Evolutionary conservation across 352 stramenopile genomes (phyloP).

Genomic region (Phytophthora fragariae): DNA sequence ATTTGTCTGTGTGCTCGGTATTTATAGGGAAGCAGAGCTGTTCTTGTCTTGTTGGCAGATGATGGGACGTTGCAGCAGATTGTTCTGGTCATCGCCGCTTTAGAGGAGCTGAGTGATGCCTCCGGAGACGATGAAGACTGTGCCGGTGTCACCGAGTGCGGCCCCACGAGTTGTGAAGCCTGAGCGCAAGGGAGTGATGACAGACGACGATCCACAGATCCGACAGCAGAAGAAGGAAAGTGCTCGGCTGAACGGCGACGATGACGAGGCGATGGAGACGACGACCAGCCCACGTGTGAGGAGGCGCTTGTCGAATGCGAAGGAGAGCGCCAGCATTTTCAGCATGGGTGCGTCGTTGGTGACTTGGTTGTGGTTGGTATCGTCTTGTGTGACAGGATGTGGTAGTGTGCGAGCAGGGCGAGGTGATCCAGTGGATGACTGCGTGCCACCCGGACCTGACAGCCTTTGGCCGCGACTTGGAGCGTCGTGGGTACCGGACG

Average conservation of each 20-base stretch:
- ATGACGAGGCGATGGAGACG: conserved; percentile 24
- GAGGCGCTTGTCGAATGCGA: conserved; percentile 76
- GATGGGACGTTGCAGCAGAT: background rate
- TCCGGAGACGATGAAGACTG: conserved; percentile 24
- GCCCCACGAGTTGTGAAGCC: conserved; percentile 15
- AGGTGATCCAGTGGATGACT: conserved; percentile 88
- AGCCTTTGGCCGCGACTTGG: conserved; percentile 61
- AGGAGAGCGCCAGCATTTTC: conserved; percentile 81
- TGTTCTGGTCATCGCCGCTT: background rate
- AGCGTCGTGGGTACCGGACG: conserved; percentile 71
- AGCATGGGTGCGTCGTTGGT: conserved; percentile 50
- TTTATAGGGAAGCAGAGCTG: conserved; percentile 11
- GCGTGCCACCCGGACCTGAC: conserved; percentile 77
- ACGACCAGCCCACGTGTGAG: conserved; percentile 67
- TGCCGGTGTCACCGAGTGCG: conserved; percentile 4
- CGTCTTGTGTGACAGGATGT: background rate
- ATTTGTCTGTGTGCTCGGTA: background rate
- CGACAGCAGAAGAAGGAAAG: conserved; percentile 26
- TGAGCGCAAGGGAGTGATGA: conserved; percentile 9
- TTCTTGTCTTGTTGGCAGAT: conserved; percentile 6
- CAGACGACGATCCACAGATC: conserved; percentile 32
- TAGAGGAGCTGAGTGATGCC: conserved; percentile 15
- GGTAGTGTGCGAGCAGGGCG: conserved; percentile 77
- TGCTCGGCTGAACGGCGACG: conserved; percentile 6
- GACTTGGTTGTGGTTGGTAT: too few species aligned